A percentile compares a stretch with the other conserved stretches of the same genome.
Conservation (phyloP, 2,329 filamentous ascomycete species). For the Alternaria atra region DNA sequence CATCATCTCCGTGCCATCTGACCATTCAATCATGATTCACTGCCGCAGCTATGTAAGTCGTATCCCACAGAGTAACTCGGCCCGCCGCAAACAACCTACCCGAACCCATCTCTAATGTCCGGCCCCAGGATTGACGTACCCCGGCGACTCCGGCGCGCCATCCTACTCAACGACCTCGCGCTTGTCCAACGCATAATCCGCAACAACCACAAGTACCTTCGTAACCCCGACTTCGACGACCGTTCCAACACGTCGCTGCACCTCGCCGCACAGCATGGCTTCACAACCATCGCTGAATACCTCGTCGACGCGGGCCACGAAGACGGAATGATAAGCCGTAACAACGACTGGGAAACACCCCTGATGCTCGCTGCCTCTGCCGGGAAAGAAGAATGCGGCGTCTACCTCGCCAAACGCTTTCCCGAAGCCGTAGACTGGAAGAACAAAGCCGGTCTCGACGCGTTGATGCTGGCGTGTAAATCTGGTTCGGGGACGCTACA, state of each 20-base stretch:
- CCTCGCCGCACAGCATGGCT: constrained; percentile 77
- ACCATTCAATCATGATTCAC: constrained; percentile 33
- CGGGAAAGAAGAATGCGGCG: constrained; percentile 77
- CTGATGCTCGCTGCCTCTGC: constrained; percentile 78
- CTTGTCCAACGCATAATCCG: constrained; percentile 80
- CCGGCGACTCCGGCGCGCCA: constrained; percentile 81
- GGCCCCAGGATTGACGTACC: constrained; percentile 75
- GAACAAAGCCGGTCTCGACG: constrained; percentile 75
- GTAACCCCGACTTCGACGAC: constrained; percentile 79
- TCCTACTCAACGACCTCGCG: constrained; percentile 75
- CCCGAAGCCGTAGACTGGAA: constrained; percentile 69
- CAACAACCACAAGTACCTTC: constrained; percentile 74
- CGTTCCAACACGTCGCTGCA: constrained; percentile 87
- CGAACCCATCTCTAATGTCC: constrained; percentile 1
- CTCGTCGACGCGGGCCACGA: constrained; percentile 82
- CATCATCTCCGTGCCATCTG: constrained; percentile 8
- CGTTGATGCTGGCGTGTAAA: constrained; percentile 56
- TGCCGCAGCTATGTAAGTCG: constrained; percentile 35
- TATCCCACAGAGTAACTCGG: background rate
- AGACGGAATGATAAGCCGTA: constrained; percentile 74
- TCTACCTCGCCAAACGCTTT: constrained; percentile 72
- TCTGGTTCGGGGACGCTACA: constrained; percentile 55
- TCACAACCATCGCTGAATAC: constrained; percentile 72
- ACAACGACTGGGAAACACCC: constrained; percentile 81
- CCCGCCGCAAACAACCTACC: background rate